Conservation (phyloP, 2,329 filamentous ascomycete species). For the Exophiala alcalophila region DNA sequence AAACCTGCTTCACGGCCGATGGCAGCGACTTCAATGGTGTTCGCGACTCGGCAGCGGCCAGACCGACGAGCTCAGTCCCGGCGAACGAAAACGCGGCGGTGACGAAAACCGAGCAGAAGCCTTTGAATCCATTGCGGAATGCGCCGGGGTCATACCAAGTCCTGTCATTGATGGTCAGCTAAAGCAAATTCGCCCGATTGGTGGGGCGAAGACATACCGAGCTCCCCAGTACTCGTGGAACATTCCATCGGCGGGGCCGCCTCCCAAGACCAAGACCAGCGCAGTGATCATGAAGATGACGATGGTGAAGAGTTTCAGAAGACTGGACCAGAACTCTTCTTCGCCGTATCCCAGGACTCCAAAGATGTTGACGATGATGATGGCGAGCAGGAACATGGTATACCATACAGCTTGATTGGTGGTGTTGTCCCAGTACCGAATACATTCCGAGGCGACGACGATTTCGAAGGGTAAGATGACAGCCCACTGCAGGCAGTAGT, state of each 20-base stretch:
- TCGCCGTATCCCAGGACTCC: slow-evolving; percentile 81
- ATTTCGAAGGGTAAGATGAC: slow-evolving; percentile 69
- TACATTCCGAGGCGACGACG: too few relatives aligned
- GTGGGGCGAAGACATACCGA: too few relatives aligned
- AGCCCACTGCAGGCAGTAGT: slow-evolving; percentile 70
- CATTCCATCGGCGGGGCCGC: slow-evolving; percentile 39
- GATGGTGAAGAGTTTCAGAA: slow-evolving; percentile 75
- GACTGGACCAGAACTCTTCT: slow-evolving; percentile 75
- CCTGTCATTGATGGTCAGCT: too few relatives aligned
- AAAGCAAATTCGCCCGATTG: too few relatives aligned
- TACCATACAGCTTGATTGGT: too few relatives aligned
- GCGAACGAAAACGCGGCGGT: too few relatives aligned
- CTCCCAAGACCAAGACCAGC: slow-evolving; percentile 32
- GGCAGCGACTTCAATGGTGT: slow-evolving; percentile 51
- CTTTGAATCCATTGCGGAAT: slow-evolving; percentile 47
- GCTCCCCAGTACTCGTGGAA: slow-evolving; percentile 33
- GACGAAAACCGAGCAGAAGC: slow-evolving; percentile 53
- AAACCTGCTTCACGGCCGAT: slow-evolving; percentile 49
- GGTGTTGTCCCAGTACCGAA: too few relatives aligned
- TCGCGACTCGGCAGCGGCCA: slow-evolving; percentile 52
- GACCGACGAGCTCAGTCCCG: slow-evolving; percentile 53
- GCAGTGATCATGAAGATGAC: slow-evolving; percentile 26
- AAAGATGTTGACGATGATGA: slow-evolving; percentile 74
- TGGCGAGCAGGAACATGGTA: slow-evolving; percentile 69
- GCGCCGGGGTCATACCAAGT: slow-evolving; percentile 59